A percentile compares a stretch with the other conserved stretches of the same genome.
Conservation (phyloP, 2,329 filamentous ascomycete genomes). For the Aureobasidium sp. region DNA sequence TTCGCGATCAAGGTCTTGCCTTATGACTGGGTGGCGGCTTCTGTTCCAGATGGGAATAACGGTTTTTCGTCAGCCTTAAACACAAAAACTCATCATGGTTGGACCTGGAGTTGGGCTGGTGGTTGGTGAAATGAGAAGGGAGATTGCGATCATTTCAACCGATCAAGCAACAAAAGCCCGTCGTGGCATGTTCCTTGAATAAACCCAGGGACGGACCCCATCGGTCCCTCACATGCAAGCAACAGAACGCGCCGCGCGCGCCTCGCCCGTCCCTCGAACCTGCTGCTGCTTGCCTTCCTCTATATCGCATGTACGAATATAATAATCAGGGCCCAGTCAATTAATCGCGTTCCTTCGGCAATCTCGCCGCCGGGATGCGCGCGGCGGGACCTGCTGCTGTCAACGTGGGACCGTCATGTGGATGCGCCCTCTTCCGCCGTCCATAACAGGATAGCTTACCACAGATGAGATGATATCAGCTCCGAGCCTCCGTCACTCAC, state of each 20-base stretch:
- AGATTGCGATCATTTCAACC: conserved; percentile 16
- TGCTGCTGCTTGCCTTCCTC: not conserved
- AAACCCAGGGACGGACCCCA: not conserved
- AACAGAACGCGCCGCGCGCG: conserved; percentile 2
- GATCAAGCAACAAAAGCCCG: conserved; percentile 7
- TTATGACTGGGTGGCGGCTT: conserved; percentile 17
- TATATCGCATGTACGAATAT: conserved; percentile 7
- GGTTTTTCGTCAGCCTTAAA: conserved; percentile 18
- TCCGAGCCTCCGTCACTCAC: not conserved
- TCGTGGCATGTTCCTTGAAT: conserved; percentile 9
- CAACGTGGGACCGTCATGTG: conserved; percentile 12
- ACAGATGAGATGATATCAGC: conserved; percentile 15
- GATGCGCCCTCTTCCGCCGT: not conserved
- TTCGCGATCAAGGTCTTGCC: conserved; percentile 13
- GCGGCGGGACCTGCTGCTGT: conserved; percentile 12
- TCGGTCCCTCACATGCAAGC: conserved; percentile 12
- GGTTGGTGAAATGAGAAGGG: conserved; percentile 17
- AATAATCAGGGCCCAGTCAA: conserved; percentile 6
- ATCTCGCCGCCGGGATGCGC: conserved; percentile 9
- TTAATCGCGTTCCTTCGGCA: conserved; percentile 5
- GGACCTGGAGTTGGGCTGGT: conserved; percentile 16
- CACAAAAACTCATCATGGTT: conserved; percentile 14
- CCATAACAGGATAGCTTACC: not conserved
- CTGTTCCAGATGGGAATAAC: conserved; percentile 17
- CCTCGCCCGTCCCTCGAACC: not conserved